Conservation (phyloP, 2,329 filamentous ascomycete species). For the Fusarium sp. region DNA sequence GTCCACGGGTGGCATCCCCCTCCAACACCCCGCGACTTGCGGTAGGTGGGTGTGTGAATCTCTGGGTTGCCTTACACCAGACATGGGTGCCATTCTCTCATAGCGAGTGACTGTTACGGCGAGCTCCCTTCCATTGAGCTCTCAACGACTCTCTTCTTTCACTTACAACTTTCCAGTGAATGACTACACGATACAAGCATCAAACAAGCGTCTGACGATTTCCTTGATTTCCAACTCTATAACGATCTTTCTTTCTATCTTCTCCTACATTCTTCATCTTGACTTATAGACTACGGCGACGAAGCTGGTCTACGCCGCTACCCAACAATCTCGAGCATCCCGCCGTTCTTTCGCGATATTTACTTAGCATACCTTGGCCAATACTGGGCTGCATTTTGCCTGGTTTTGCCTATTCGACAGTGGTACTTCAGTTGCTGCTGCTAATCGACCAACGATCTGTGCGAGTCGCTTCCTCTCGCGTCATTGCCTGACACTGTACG, state of each 20-base stretch:
- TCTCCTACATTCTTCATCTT: constrained; percentile 13
- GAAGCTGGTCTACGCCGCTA: constrained; percentile 52
- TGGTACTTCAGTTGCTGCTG: constrained; percentile 26
- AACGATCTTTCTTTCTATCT: constrained; percentile 41
- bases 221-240: constrained; percentile 35
- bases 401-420: constrained; percentile 9
- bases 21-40: constrained; percentile 29
- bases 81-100: constrained; percentile 28
- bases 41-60: background rate
- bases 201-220: constrained; percentile 46
- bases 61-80: constrained; percentile 35
- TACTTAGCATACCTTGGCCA: constrained; percentile 14
- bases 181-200: constrained; percentile 49
- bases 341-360: constrained; percentile 38
- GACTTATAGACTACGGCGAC: constrained; percentile 44
- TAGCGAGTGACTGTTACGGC: constrained; percentile 27
- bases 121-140: constrained; percentile 33
- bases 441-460: constrained; percentile 29
- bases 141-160: constrained; percentile 40
- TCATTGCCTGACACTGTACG: constrained; percentile 36
- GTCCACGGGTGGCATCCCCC: background rate
- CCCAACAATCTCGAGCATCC: constrained; percentile 38
- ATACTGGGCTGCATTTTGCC: constrained; percentile 13
- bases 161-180: constrained; percentile 43
- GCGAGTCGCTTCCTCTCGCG: constrained; percentile 29